Conservation (phyloP, 768 basidiomycete genomes). For the Lactarius vividus region DNA sequence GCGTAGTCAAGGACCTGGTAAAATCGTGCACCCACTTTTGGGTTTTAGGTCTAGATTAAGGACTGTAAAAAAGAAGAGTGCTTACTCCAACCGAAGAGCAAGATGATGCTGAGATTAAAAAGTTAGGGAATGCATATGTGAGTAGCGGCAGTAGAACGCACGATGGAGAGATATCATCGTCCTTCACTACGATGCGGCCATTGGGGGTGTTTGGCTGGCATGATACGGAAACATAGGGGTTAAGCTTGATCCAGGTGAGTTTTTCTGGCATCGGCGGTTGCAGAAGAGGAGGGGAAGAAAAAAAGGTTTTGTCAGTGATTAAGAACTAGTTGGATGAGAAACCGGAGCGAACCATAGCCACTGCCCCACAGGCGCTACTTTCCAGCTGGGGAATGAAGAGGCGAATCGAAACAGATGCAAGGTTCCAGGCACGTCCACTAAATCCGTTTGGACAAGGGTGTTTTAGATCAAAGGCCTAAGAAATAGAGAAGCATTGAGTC, state of each 20-base stretch:
- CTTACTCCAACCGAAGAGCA: slow-evolving; percentile 30
- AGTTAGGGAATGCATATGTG: not conserved
- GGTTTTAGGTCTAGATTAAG: slow-evolving; percentile 1
- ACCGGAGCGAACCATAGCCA: not conserved
- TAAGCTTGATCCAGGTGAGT: slow-evolving; percentile 22
- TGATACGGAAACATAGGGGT: slow-evolving; percentile 25
- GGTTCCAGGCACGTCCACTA: not conserved
- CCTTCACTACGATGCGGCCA: slow-evolving; percentile 15
- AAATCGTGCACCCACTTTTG: slow-evolving; percentile 25
- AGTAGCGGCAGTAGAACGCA: slow-evolving; percentile 12
- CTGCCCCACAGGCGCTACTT: slow-evolving; percentile 2
- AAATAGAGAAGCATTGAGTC: not conserved
- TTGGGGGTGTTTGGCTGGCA: slow-evolving; percentile 7
- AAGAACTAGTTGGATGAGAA: slow-evolving; percentile 3
- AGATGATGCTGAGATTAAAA: slow-evolving; percentile 18
- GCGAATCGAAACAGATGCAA: not conserved
- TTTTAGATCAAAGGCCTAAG: not conserved
- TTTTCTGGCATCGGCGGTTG: slow-evolving; percentile 12
- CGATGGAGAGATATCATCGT: slow-evolving; percentile 22
- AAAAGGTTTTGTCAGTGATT: not conserved
- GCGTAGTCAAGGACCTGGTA: slow-evolving; percentile 15
- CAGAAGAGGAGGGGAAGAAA: not conserved
- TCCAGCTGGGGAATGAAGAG: slow-evolving; percentile 9
- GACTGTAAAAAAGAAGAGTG: not conserved
- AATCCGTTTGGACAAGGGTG: not conserved